phyloP scores from a whole-genome alignment of 192 early-diverging fungal species.

The Gorgonomyces haynaldii region DNA sequence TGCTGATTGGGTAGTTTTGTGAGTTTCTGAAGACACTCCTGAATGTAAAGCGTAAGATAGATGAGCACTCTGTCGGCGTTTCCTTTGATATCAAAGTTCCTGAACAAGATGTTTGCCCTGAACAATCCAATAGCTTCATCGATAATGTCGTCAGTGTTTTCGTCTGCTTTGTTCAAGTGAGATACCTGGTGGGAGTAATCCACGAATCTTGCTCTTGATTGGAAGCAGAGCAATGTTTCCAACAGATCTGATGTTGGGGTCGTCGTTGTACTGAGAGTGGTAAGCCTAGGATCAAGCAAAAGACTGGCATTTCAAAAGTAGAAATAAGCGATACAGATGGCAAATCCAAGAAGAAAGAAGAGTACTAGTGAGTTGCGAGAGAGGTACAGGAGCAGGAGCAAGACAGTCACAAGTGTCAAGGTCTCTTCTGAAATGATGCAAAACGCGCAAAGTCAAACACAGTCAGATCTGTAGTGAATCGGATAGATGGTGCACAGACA shows the following conservation, averaged over 20 bases:
- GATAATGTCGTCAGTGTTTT: constrained; percentile 67
- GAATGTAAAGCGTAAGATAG: constrained; percentile 87
- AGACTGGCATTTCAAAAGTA: constrained; percentile 3
- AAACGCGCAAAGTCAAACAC: too few species aligned
- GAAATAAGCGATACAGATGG: constrained; percentile 11
- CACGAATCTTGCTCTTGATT: constrained; percentile 76
- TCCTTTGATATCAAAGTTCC: constrained; percentile 99
- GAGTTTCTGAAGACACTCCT: constrained; percentile 58
- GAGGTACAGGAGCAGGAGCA: not conserved
- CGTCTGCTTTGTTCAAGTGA: constrained; percentile 10
- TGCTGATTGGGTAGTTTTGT: constrained; percentile 3
- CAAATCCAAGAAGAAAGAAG: constrained; percentile 12
- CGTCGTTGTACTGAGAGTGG: constrained; percentile 73
- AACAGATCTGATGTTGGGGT: constrained; percentile 44
- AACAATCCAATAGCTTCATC: constrained; percentile 91
- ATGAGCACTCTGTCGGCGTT: constrained; percentile 84
- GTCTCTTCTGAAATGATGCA: not conserved
- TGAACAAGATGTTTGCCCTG: constrained; percentile 93
- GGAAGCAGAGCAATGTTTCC: constrained; percentile 84
- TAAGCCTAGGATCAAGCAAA: constrained; percentile 47
- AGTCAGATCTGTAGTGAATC: too few species aligned
- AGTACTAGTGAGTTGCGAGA: constrained; percentile 2
- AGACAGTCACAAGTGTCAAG: not conserved
- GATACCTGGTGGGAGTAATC: constrained; percentile 62
- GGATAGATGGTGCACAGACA: too few species aligned